Evolutionary conservation across 108 stramenopile species (phyloP).

Genomic region (Poteriospumella lacustris): DNA sequence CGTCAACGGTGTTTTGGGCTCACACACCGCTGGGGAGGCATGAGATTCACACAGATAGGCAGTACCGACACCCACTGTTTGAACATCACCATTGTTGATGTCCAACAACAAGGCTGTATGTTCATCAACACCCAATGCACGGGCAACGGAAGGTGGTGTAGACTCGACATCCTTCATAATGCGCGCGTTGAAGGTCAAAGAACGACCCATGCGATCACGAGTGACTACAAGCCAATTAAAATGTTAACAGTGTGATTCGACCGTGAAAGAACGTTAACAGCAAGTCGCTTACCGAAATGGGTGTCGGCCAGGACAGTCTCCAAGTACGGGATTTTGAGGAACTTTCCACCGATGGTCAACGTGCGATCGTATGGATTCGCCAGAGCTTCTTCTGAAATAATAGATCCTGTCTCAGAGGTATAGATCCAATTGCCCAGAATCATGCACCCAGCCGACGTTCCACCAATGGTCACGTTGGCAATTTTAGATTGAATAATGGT

Average conservation of each 20-base stretch:
- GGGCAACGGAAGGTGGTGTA: not conserved
- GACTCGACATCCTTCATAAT: not conserved
- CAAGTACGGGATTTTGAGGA: constrained; percentile 9
- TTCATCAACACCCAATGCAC: constrained; percentile 6
- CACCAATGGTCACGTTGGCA: not conserved
- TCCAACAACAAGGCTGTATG: constrained; percentile 22
- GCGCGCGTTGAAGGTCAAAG: not conserved
- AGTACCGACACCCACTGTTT: not conserved
- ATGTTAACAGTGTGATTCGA: not conserved
- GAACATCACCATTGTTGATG: not conserved
- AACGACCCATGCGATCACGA: constrained; percentile 26
- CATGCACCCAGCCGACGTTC: constrained; percentile 21
- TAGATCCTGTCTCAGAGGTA: not conserved
- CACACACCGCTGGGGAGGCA: not conserved
- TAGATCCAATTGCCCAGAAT: constrained; percentile 17
- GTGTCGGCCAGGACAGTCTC: too few species aligned
- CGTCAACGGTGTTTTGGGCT: not conserved
- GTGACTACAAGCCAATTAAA: not conserved
- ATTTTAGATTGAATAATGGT: not conserved
- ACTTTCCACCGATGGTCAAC: not conserved
- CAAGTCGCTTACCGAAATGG: too few species aligned
- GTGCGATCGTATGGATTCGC: not conserved
- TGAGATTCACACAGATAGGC: not conserved
- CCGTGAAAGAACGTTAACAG: too few species aligned
- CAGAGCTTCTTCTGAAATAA: constrained; percentile 27